phyloP scores from a whole-genome alignment of 257 asterid genomes.

The Lithospermum erythrorhizon region DNA sequence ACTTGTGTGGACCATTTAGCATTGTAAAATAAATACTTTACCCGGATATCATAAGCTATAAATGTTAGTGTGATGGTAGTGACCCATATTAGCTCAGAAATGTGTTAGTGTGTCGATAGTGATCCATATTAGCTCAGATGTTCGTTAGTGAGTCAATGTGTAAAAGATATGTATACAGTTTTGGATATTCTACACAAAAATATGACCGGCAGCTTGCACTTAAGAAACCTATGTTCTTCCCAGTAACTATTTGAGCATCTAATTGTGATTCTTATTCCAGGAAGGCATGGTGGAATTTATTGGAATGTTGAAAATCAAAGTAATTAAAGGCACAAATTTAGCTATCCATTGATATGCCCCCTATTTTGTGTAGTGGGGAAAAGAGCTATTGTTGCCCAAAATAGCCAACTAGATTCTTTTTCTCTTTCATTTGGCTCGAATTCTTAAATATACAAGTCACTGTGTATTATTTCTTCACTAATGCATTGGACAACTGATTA shows the following conservation, averaged over 20 bases:
- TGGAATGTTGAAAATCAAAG: slow-evolving; percentile 75
- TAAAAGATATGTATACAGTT: background rate
- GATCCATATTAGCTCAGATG: too few relatives aligned
- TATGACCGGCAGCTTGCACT: background rate
- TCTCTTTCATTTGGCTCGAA: background rate
- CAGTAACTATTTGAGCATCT: background rate
- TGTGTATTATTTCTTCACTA: background rate
- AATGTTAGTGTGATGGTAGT: background rate
- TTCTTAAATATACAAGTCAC: background rate
- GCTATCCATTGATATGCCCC: slow-evolving; percentile 91
- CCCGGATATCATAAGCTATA: background rate
- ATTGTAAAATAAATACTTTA: background rate
- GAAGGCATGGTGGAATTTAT: slow-evolving; percentile 92
- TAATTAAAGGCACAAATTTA: slow-evolving; percentile 69
- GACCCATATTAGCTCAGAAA: too few relatives aligned
- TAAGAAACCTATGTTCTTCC: background rate
- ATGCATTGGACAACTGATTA: background rate
- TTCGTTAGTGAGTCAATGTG: too few relatives aligned
- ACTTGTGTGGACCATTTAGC: background rate
- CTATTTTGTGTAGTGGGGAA: too few relatives aligned
- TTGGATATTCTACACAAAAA: background rate
- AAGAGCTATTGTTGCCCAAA: too few relatives aligned
- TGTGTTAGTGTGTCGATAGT: too few relatives aligned
- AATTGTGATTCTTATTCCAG: slow-evolving; percentile 29
- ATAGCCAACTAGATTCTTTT: too few relatives aligned